Evolutionary conservation across 2,329 filamentous ascomycete genomes (phyloP).

Genomic region (Diatrype stigma): DNA sequence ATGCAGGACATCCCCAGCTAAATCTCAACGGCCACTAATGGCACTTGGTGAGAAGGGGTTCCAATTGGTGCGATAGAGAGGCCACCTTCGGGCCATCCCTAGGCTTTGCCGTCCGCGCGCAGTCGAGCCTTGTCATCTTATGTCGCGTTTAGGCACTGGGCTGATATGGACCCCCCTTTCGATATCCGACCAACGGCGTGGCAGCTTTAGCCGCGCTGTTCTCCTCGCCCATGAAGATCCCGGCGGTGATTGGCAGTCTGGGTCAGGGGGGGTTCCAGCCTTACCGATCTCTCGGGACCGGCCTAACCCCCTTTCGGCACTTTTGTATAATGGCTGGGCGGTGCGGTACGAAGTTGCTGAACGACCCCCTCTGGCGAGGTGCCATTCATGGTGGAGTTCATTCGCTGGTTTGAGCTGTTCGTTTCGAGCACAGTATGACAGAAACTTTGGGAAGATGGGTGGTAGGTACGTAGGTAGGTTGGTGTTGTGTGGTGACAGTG

Average conservation of each 20-base stretch:
- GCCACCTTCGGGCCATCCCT: background rate
- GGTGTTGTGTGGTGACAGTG: too few species aligned
- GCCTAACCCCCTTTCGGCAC: background rate
- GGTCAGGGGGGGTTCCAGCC: background rate
- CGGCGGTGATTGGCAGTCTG: background rate
- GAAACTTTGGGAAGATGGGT: too few species aligned
- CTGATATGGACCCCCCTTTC: background rate
- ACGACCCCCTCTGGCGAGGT: background rate
- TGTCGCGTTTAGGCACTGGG: background rate
- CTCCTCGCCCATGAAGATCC: too few species aligned
- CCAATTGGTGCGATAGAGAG: background rate
- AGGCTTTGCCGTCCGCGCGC: background rate
- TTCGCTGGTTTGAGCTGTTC: background rate
- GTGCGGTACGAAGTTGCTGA: background rate
- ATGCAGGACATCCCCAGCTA: conserved; percentile 1
- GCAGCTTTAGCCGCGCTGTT: background rate
- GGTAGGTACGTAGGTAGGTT: too few species aligned
- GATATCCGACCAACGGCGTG: background rate
- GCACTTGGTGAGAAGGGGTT: background rate
- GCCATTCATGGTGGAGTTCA: background rate
- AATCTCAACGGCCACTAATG: background rate
- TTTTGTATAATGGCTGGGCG: background rate
- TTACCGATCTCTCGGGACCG: background rate
- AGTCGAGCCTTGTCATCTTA: background rate
- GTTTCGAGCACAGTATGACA: too few species aligned